Percentiles rank a stretch among this genome's conserved stretches.
phyloP scores from a whole-genome alignment of 495 filamentous ascomycete species.

The Talaromyces stipitatus region DNA sequence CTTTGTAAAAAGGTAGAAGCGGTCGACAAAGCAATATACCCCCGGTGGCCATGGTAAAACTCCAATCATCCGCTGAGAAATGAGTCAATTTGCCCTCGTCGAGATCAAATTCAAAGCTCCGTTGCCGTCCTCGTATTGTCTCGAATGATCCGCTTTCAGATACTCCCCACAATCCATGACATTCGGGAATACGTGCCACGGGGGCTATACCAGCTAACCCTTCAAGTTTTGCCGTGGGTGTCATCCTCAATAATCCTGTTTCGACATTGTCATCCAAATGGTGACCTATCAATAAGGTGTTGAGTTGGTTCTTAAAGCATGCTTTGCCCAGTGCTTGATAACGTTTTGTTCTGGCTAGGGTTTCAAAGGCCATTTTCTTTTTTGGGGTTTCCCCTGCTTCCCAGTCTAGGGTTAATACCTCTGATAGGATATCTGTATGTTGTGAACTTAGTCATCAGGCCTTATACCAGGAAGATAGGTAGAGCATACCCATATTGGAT shows the following conservation, averaged over 20 bases:
- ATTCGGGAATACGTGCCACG: slow-evolving; percentile 70
- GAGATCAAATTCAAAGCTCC: neutral
- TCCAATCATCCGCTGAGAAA: neutral
- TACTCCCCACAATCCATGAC: slow-evolving; percentile 62
- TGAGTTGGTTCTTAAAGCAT: slow-evolving; percentile 41
- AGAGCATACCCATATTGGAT: slow-evolving; percentile 25
- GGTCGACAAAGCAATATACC: slow-evolving; percentile 69
- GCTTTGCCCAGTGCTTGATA: slow-evolving; percentile 62
- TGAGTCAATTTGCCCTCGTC: neutral
- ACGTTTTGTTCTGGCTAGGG: slow-evolving; percentile 63
- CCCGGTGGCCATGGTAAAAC: slow-evolving; percentile 50
- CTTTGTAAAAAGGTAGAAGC: slow-evolving; percentile 65
- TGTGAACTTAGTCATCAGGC: slow-evolving; percentile 7
- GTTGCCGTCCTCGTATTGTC: neutral
- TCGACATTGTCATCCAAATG: slow-evolving; percentile 84
- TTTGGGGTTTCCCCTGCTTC: slow-evolving; percentile 23
- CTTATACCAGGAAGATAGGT: neutral
- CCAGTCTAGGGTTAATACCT: slow-evolving; percentile 48
- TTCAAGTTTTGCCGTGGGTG: slow-evolving; percentile 48
- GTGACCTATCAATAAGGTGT: slow-evolving; percentile 65
- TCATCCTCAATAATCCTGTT: slow-evolving; percentile 71
- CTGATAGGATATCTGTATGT: slow-evolving; percentile 37
- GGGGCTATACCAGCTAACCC: slow-evolving; percentile 64
- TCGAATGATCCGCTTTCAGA: slow-evolving; percentile 51
- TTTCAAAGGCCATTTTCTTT: slow-evolving; percentile 62